phyloP scores from a whole-genome alignment of 345 rosid genomes.

The Corymbia maculata region DNA sequence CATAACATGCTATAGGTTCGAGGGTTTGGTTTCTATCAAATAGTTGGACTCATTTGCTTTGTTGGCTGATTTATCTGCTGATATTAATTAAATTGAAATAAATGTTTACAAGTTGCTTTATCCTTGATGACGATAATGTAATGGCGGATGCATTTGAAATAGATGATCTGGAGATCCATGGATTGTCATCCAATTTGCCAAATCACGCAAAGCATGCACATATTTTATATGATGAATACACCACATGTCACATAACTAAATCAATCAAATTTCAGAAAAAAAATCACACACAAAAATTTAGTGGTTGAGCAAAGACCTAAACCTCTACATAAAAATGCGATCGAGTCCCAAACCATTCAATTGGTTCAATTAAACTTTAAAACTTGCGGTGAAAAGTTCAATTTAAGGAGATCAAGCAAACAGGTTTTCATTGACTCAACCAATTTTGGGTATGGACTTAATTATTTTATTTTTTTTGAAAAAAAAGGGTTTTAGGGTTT shows the following conservation, averaged over 20 bases:
- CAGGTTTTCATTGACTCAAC: background rate
- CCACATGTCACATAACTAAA: background rate
- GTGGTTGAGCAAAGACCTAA: background rate
- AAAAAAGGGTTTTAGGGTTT: background rate
- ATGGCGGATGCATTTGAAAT: background rate
- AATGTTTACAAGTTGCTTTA: background rate
- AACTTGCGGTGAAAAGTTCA: background rate
- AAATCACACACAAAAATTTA: background rate
- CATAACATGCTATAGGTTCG: background rate
- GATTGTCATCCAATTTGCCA: background rate
- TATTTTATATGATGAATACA: background rate
- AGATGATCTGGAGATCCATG: background rate
- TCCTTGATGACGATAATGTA: background rate
- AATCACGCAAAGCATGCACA: background rate
- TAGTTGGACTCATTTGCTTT: background rate
- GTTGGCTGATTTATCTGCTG: background rate
- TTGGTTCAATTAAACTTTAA: background rate
- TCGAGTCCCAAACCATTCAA: background rate
- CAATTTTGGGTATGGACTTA: background rate
- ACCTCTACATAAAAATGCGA: background rate
- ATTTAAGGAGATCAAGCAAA: background rate
- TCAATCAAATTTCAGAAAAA: background rate
- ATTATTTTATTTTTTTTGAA: background rate
- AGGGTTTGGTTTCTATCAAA: background rate
- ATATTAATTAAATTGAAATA: background rate